These are phyloP conservation scores for Austroboletus festivus DNA, from an alignment of 768 basidiomycete species.

Conservation along the genomic window DNA sequence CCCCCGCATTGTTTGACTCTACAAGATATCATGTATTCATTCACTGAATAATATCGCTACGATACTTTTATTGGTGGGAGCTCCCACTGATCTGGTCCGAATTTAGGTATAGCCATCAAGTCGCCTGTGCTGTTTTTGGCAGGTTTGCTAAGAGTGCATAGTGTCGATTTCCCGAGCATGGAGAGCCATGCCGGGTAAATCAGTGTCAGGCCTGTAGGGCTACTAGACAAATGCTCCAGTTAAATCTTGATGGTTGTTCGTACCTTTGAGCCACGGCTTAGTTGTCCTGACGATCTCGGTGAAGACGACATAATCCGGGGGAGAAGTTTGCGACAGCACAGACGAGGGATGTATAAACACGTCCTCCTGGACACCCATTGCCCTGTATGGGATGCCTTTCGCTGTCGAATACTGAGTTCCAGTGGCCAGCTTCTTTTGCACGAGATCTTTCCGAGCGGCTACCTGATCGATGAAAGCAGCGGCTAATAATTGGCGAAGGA, in stretches of 20 bases:
- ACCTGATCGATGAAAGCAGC: slow-evolving; percentile 95
- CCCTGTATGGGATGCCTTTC: slow-evolving; percentile 78
- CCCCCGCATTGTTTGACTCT: slow-evolving; percentile 5
- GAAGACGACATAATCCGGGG: slow-evolving; percentile 86
- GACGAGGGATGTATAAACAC: slow-evolving; percentile 93
- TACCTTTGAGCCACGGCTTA: slow-evolving; percentile 80
- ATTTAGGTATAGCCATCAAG: slow-evolving; percentile 76
- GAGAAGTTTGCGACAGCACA: slow-evolving; percentile 59
- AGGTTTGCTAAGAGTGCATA: slow-evolving; percentile 91
- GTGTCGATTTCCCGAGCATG: slow-evolving; percentile 66
- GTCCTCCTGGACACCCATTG: slow-evolving; percentile 77
- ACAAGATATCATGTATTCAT: slow-evolving; percentile 15
- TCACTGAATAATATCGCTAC: slow-evolving; percentile 17
- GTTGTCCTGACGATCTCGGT: slow-evolving; percentile 78
- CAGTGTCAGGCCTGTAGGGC: slow-evolving; percentile 63
- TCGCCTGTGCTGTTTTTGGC: slow-evolving; percentile 63
- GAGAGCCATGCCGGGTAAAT: slow-evolving; percentile 89
- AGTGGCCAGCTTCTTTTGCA: slow-evolving; percentile 52
- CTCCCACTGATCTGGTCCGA: slow-evolving; percentile 86
- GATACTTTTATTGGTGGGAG: slow-evolving; percentile 55
- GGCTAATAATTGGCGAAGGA: slow-evolving; percentile 80
- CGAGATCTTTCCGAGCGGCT: slow-evolving; percentile 84
- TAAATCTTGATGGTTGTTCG: background rate
- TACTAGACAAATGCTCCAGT: slow-evolving; percentile 3
- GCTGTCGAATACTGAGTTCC: slow-evolving; percentile 73